These are phyloP conservation scores for Mikania micrantha DNA, from an alignment of 129 eudicot genomes.

Conservation along the genomic window DNA sequence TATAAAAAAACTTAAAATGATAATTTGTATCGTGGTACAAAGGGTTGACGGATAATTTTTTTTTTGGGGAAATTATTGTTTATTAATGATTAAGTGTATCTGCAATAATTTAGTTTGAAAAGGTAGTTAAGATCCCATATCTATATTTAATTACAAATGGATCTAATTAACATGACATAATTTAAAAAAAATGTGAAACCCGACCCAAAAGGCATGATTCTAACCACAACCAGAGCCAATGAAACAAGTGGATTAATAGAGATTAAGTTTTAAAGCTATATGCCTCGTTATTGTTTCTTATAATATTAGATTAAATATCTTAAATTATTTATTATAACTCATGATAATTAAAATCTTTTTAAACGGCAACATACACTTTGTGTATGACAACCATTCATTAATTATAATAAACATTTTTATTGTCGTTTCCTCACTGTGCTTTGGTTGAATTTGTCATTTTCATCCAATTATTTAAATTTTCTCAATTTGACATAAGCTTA, in stretches of 20 bases:
- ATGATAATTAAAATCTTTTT: no score
- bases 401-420: no score
- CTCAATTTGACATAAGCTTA: no score
- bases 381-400: no score
- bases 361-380: no score
- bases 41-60: background rate
- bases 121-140: background rate
- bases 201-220: background rate
- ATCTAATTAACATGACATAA: background rate
- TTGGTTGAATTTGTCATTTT: no score
- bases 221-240: background rate
- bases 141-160: background rate
- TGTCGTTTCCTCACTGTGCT: no score
- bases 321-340: no score
- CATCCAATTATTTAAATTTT: no score
- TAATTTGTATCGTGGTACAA: background rate
- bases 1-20: background rate
- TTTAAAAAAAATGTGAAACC: background rate
- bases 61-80: background rate
- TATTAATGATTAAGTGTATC: background rate
- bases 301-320: no score
- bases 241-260: background rate
- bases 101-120: background rate
- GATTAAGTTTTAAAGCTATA: no score
- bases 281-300: no score